Base-by-base conservation (phyloP, 2,329 filamentous ascomycete genomes). In the Hymenoscyphus fraxineus region DNA sequence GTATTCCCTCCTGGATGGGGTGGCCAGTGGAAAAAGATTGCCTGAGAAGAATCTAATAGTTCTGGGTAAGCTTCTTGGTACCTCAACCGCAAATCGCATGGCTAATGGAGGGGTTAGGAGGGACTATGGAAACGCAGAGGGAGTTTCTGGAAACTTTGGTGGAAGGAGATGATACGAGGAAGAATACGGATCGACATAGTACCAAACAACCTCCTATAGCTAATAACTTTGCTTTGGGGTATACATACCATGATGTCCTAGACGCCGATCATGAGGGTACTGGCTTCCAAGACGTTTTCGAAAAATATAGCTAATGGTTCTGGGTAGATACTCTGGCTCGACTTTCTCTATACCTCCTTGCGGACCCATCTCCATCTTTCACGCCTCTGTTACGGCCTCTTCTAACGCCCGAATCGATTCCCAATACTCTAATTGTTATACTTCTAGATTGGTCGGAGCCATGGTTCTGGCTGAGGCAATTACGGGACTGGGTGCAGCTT, bases 381-480 rank as follows among this genome's bases (percentile, higher is more conserved):
- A 88, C 90, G 51, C 88, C 90, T 39, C 87, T 97, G 63, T 83
- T 97, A 66, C 88, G 88, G 70, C 93, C 93, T 31, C 89, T 97
- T 60, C 84, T 97, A 66, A 96, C 90, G 19, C 88, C 91, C 55
- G 86, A 91, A 77, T 89, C 92, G 6, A 90, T 97, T 74, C 88
- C 91, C 38, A 90, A 96, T 76, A 96, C 91, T 58, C 84, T 96
- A 66, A 85, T 98, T 68, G 91, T 96, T 67, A 88, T 99, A 72
- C 81, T 99, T n/a, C 83, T 99, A 55, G 93, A 97, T 80, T 99
- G 95, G 95, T 89, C 91, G 65, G 88, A 95, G 74, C 95, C 95
- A 15, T 97, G 95, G 88, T 82, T 88, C 67, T 99, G 96, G 92
- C 84, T 97, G 74, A 86, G 92, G 65, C 90, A 97, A 77, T 81